phyloP scores from a whole-genome alignment of 768 basidiomycete species.

The Albatrellus ellisii region DNA sequence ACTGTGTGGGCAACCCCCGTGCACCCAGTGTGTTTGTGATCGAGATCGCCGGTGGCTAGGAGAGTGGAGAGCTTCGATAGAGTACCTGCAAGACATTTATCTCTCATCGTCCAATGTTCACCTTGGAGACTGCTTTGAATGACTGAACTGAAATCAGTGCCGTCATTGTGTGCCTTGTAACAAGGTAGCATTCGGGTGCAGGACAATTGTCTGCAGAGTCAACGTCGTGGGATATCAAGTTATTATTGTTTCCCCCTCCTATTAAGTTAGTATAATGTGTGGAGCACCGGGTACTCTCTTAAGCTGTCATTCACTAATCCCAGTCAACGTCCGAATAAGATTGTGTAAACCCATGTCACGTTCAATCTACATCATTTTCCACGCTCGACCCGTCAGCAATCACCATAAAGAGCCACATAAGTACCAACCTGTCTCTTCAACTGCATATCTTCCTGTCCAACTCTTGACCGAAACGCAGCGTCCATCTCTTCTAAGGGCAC shows the following conservation, averaged over 20 bases:
- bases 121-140: no score
- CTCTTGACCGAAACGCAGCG: slow-evolving; percentile 46
- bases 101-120: no score
- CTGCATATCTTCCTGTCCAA: slow-evolving; percentile 37
- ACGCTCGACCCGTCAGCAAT: no score
- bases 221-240: background rate
- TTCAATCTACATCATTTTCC: slow-evolving; percentile 35
- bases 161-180: no score
- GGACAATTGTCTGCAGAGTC: background rate
- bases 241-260: background rate
- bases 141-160: no score
- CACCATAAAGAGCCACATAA: background rate
- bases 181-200: no score
- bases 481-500: slow-evolving; percentile 71
- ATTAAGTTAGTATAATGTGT: background rate
- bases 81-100: no score
- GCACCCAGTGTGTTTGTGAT: no score
- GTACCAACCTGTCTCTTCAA: slow-evolving; percentile 37
- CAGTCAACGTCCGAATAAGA: slow-evolving; percentile 26
- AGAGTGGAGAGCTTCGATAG: no score
- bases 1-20: no score
- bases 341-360: slow-evolving; percentile 37
- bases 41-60: no score
- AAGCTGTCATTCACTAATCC: background rate
- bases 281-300: background rate